phyloP scores from a whole-genome alignment of 371 early-diverging fungal genomes.

The Rhizopus microsporus region DNA sequence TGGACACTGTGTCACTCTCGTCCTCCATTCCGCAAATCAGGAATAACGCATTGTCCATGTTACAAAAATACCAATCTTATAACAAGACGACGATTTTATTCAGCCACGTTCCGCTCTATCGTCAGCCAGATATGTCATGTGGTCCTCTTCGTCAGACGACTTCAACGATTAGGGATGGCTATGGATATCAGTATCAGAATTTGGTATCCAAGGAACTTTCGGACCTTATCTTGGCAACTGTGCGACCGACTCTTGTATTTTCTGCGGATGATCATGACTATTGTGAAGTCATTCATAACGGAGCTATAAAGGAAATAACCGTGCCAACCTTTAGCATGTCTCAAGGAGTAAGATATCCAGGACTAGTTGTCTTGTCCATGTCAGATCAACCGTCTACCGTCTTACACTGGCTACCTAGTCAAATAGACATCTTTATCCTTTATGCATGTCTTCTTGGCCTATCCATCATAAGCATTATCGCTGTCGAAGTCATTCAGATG shows the following conservation, averaged over 20 bases:
- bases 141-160: slow-evolving; percentile 65
- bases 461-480: slow-evolving; percentile 13
- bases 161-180: slow-evolving; percentile 47
- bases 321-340: slow-evolving; percentile 63
- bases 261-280: slow-evolving; percentile 95
- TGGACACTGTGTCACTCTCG: slow-evolving; percentile 83
- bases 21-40: slow-evolving; percentile 35
- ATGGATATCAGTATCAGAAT: slow-evolving; percentile 88
- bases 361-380: slow-evolving; percentile 38
- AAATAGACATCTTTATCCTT: slow-evolving; percentile 34
- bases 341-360: slow-evolving; percentile 53
- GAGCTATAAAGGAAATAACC: slow-evolving; percentile 33
- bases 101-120: slow-evolving; percentile 81
- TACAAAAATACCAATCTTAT: slow-evolving; percentile 14
- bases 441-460: slow-evolving; percentile 28
- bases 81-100: slow-evolving; percentile 62
- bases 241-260: slow-evolving; percentile 73
- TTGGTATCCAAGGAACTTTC: slow-evolving; percentile 62
- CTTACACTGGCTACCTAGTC: slow-evolving; percentile 45
- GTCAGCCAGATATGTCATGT: slow-evolving; percentile 65
- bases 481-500: neutral
- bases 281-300: slow-evolving; percentile 56
- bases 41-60: slow-evolving; percentile 49
- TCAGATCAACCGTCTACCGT: slow-evolving; percentile 12
- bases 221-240: slow-evolving; percentile 51